Percentiles rank a stretch among this genome's conserved stretches.
Evolutionary conservation across 768 basidiomycete species (phyloP).

Genomic region (Boletus coccyginus): DNA sequence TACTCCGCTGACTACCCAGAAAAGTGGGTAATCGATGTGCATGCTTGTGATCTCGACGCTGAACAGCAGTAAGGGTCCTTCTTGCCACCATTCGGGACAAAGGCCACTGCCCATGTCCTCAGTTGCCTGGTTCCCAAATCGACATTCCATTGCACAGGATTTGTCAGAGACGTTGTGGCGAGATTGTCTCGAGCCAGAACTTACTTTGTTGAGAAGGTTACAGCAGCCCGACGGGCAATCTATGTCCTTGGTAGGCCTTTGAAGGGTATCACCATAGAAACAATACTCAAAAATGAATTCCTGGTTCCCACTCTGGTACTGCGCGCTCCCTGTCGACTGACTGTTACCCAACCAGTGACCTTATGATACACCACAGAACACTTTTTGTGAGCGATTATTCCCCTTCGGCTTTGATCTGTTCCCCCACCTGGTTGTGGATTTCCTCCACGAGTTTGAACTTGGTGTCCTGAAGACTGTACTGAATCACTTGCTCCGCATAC

Average conservation of each 20-base stretch:
- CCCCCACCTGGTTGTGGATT: not conserved
- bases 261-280: not conserved
- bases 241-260: not conserved
- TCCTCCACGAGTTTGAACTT: not conserved
- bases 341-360: no score
- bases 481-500: not conserved
- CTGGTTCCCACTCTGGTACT: not conserved
- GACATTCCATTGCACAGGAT: not conserved
- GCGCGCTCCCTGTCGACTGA: not conserved
- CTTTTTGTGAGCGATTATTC: not conserved
- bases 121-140: not conserved
- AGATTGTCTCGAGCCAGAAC: not conserved
- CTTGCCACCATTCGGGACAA: not conserved
- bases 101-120: not conserved
- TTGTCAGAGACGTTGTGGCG: not conserved
- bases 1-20: no score
- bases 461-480: not conserved
- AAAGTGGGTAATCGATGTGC: not conserved
- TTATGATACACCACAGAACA: not conserved
- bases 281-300: not conserved
- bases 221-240: not conserved
- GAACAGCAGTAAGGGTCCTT: not conserved
- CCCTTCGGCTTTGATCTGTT: not conserved
- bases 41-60: not conserved
- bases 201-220: not conserved